phyloP scores from a whole-genome alignment of 2,329 filamentous ascomycete species.

The Fusarium poae region DNA sequence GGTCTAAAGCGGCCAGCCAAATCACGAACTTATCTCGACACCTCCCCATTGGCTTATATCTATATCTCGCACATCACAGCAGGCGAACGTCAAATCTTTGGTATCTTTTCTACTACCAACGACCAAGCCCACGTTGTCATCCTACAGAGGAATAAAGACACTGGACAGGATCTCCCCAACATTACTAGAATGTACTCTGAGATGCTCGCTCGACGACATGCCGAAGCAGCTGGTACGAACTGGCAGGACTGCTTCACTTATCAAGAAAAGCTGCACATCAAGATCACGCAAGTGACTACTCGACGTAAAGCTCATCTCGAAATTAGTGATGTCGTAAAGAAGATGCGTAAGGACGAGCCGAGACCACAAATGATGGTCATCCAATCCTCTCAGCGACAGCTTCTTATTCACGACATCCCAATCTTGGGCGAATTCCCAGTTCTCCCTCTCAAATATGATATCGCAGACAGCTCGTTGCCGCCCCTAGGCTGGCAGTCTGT shows the following conservation, averaged over 20 bases:
- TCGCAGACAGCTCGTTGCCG: constrained; percentile 86
- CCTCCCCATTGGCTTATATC: constrained; percentile 82
- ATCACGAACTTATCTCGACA: constrained; percentile 77
- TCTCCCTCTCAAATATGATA: constrained; percentile 83
- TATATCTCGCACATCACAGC: constrained; percentile 94
- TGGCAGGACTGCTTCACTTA: constrained; percentile 89
- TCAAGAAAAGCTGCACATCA: constrained; percentile 87
- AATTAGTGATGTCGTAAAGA: constrained; percentile 88
- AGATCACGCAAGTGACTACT: constrained; percentile 87
- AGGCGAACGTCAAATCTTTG: constrained; percentile 93
- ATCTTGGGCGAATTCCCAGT: constrained; percentile 87
- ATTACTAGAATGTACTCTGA: constrained; percentile 90
- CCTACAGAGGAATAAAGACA: constrained; percentile 84
- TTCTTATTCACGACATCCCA: constrained; percentile 87
- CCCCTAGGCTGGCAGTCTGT: constrained; percentile 95
- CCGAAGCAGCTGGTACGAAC: constrained; percentile 75
- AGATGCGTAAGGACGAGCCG: constrained; percentile 86
- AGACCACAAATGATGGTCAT: constrained; percentile 87
- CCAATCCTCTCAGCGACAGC: constrained; percentile 86
- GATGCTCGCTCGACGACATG: constrained; percentile 72
- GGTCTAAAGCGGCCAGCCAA: constrained; percentile 78
- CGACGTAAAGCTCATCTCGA: constrained; percentile 90
- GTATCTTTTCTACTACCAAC: constrained; percentile 86
- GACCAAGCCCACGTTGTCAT: constrained; percentile 88
- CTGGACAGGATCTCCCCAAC: constrained; percentile 86